Percentiles rank a stretch among this genome's conserved stretches.
phyloP scores from a whole-genome alignment of 1,284 basidiomycete genomes.

The Chiua sp. region DNA sequence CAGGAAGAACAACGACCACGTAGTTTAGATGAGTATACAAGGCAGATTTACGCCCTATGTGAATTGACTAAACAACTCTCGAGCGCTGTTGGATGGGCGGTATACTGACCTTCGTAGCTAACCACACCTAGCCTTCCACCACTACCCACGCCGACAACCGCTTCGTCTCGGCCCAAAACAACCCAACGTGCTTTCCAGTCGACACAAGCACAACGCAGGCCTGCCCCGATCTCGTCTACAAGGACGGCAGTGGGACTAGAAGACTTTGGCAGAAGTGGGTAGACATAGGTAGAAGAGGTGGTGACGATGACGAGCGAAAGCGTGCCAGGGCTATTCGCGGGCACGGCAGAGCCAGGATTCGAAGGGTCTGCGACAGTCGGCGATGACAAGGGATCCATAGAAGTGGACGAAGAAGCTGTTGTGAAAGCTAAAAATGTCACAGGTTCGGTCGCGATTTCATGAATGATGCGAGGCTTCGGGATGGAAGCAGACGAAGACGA shows the following conservation, averaged over 20 bases:
- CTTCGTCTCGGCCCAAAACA: constrained; percentile 91
- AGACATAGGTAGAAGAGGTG: constrained; percentile 80
- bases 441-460: constrained; percentile 83
- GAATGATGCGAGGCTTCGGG: constrained; percentile 81
- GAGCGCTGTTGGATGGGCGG: neutral
- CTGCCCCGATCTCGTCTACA: constrained; percentile 88
- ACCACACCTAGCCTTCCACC: constrained; percentile 88
- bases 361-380: neutral
- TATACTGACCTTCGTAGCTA: constrained; percentile 82
- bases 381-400: constrained; percentile 29
- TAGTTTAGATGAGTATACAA: constrained; percentile 81
- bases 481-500: constrained; percentile 71
- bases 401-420: constrained; percentile 50
- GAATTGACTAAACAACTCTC: neutral
- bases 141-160: constrained; percentile 86
- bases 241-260: constrained; percentile 69
- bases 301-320: constrained; percentile 88
- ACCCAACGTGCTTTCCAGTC: constrained; percentile 75
- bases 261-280: constrained; percentile 79
- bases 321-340: constrained; percentile 38
- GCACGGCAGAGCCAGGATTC: constrained; percentile 5
- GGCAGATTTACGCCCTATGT: constrained; percentile 67
- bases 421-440: constrained; percentile 93
- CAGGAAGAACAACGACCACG: constrained; percentile 86
- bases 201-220: constrained; percentile 85